These are phyloP conservation scores for Arctostaphylos glauca DNA, from an alignment of 148 eudicot species.

Conservation along the genomic window DNA sequence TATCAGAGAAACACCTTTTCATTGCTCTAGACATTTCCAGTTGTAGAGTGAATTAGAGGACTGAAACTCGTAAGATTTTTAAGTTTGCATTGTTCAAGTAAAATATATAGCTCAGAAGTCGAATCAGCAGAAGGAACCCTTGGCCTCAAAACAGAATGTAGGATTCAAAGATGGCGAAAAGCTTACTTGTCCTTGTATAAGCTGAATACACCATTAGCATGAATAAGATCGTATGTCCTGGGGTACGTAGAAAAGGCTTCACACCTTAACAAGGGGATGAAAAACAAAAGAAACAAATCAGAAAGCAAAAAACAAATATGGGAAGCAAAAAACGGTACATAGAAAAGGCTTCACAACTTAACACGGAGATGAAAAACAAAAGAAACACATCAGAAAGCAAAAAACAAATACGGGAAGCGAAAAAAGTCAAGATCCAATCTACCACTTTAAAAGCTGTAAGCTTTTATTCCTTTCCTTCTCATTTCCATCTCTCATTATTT, in stretches of 20 bases:
- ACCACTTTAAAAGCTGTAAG: not conserved
- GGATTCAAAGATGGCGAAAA: not conserved
- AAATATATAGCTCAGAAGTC: constrained; percentile 1
- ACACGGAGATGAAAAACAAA: constrained; percentile 2
- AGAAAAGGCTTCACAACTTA: constrained; percentile 59
- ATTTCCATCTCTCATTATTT: too few species aligned
- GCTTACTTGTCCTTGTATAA: constrained; percentile 51
- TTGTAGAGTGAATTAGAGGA: not conserved
- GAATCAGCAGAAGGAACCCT: not conserved
- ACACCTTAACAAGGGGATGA: constrained; percentile 35
- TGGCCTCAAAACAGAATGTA: not conserved
- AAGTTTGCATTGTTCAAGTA: not conserved
- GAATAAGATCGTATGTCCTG: constrained; percentile 52
- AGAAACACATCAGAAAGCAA: not conserved
- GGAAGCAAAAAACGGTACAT: constrained; percentile 33
- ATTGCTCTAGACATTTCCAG: not conserved
- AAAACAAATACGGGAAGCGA: not conserved
- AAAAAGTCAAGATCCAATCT: not conserved
- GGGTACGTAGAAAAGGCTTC: constrained; percentile 61
- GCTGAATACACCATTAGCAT: constrained; percentile 44
- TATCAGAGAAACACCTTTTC: not conserved
- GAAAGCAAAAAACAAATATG: not conserved
- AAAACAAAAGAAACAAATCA: not conserved
- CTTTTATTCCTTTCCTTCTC: not conserved
- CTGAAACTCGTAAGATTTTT: not conserved